phyloP scores from a whole-genome alignment of 2,329 filamentous ascomycete genomes.

The Tolypocladium endophyticum region DNA sequence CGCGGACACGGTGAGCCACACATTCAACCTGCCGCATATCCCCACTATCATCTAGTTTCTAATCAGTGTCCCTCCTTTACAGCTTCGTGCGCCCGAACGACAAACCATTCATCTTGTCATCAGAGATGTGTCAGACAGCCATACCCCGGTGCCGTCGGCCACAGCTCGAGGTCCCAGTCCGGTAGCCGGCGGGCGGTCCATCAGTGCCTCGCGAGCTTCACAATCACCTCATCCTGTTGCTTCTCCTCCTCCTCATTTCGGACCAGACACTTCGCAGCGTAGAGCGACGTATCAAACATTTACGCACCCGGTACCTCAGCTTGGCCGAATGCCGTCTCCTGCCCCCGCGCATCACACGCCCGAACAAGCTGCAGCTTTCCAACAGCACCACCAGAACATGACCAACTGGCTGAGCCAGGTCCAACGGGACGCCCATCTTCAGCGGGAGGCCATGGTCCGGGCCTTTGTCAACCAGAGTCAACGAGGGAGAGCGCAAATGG shows the following conservation, averaged over 20 bases:
- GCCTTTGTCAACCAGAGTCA: constrained; percentile 33
- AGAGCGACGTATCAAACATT: constrained; percentile 17
- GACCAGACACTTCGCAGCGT: constrained; percentile 18
- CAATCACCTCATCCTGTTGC: constrained; percentile 5
- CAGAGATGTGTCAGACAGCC: constrained; percentile 24
- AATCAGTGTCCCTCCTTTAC: constrained; percentile 3
- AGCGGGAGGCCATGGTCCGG: constrained; percentile 30
- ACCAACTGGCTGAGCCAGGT: constrained; percentile 34
- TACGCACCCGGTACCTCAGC: constrained; percentile 14
- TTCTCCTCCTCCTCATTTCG: constrained; percentile 8
- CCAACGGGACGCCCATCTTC: constrained; percentile 15
- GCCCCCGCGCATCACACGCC: constrained; percentile 11
- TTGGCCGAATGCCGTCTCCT: constrained; percentile 19
- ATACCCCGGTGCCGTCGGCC: constrained; percentile 13
- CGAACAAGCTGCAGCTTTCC: constrained; percentile 19
- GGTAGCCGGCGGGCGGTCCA: constrained; percentile 10
- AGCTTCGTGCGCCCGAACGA: constrained; percentile 34
- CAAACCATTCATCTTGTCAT: constrained; percentile 46
- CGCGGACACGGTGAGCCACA: constrained; percentile 34
- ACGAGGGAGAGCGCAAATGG: constrained; percentile 26
- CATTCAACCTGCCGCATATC: background rate
- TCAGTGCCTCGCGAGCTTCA: constrained; percentile 10
- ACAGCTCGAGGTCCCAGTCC: constrained; percentile 16
- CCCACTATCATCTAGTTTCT: constrained; percentile 1
- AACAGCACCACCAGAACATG: constrained; percentile 31